Evolutionary conservation across 768 basidiomycete species (phyloP), one percentile per base, ranked within the genome.

Genomic region (Tylopilus sp.): DNA sequence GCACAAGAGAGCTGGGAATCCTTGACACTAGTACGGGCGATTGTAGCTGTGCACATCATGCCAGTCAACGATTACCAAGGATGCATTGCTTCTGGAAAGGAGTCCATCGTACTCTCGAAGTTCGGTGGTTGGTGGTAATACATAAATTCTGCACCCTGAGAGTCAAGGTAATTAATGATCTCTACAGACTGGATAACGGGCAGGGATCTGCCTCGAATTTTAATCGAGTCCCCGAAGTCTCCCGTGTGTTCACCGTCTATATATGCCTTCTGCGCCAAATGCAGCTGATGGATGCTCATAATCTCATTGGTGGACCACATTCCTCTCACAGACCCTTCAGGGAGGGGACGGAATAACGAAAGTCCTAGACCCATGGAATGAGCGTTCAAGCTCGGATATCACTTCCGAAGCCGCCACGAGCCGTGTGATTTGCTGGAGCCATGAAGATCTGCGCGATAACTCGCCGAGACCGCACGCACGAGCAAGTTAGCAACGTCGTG

Each of bases 211-310:
- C 43, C 40, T 74, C 74, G 52, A 73, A 72, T 40, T 71, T 77
- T 40, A 78, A 81, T 62, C 75, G 69, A 56, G 72, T 73, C 50
- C 75, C 77, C 62, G 78, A 77, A 40, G 72, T 71, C 50, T 71
- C 66, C 34, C 69, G 69, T 47, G 50, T 50, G 30, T 59, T 66
- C 44, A 52, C 62, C 48, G 65, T 56, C 21, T 24, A 30, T 16
- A 36, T 47, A 42, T n/a, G 41, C 36, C 26, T 38, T n/a, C 52
- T 53, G 24, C 31, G n/a, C 33, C 19, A 34, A 24, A 41, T 29
- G 34, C 8, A 42, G 45, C 41, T 24, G 44, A 47, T 45, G 28
- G 22, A 43, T 25, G 29, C 30, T 33, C 19, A 41, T 43, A 43
- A 48, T 49, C 46, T 50, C 53, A 38, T 52, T 63, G 66, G 49